Evolutionary conservation across 306 rosid species (phyloP).

Genomic region (Malus asiatica): DNA sequence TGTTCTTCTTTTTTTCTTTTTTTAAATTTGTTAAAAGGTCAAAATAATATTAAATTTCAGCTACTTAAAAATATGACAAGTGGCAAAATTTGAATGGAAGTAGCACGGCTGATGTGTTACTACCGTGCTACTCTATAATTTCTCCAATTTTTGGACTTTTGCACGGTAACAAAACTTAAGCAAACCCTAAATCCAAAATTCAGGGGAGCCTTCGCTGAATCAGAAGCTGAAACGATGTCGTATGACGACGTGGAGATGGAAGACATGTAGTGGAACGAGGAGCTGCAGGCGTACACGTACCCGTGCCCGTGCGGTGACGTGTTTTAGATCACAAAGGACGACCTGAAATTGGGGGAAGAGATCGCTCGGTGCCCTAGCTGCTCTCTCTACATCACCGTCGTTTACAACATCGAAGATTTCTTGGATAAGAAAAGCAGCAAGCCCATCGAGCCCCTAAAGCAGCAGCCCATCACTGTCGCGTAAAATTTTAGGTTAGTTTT

Average conservation of each 20-base stretch:
- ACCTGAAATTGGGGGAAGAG: slow-evolving; percentile 82
- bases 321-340: slow-evolving; percentile 85
- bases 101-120: too few relatives aligned
- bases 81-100: too few relatives aligned
- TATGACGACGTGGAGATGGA: slow-evolving; percentile 98
- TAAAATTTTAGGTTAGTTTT: slow-evolving; percentile 34
- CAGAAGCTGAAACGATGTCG: slow-evolving; percentile 48
- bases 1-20: too few relatives aligned
- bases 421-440: slow-evolving; percentile 32
- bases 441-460: slow-evolving; percentile 31
- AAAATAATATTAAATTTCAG: too few relatives aligned
- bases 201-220: neutral
- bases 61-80: too few relatives aligned
- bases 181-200: neutral
- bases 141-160: neutral
- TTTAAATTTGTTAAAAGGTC: too few relatives aligned
- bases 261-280: slow-evolving; percentile 96
- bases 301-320: slow-evolving; percentile 98
- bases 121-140: too few relatives aligned
- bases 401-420: slow-evolving; percentile 82
- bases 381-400: slow-evolving; percentile 84
- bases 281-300: slow-evolving; percentile 71
- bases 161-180: neutral
- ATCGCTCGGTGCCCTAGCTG: slow-evolving; percentile 98
- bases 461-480: slow-evolving; percentile 51